Evolutionary conservation across 2,329 filamentous ascomycete genomes (phyloP).

Genomic region (Basipetospora chlamydospora): DNA sequence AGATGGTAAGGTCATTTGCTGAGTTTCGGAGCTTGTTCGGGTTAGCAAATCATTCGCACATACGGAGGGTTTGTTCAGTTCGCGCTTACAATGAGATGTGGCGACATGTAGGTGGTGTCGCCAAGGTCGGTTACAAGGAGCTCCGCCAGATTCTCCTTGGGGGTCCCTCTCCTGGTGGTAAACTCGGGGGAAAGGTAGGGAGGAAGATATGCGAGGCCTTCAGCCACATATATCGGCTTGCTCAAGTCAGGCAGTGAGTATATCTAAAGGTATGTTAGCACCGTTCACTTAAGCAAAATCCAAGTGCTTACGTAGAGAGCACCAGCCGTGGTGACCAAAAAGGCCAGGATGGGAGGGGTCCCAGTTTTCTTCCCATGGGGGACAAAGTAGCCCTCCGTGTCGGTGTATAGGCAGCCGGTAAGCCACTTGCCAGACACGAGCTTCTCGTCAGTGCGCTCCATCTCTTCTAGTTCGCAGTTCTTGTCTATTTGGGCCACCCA

Average conservation of each 20-base stretch:
- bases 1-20: slow-evolving; percentile 73
- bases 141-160: slow-evolving; percentile 62
- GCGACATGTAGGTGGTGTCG: slow-evolving; percentile 51
- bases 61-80: not conserved
- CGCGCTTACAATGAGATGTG: slow-evolving; percentile 63
- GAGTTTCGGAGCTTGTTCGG: slow-evolving; percentile 52
- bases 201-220: slow-evolving; percentile 65
- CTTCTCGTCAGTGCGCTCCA: slow-evolving; percentile 47
- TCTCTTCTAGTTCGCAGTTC: slow-evolving; percentile 72
- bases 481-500: slow-evolving; percentile 59
- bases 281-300: not conserved
- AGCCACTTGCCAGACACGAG: slow-evolving; percentile 57
- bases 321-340: slow-evolving; percentile 62
- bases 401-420: slow-evolving; percentile 71
- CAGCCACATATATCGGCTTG: slow-evolving; percentile 57
- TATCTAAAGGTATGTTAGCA: slow-evolving; percentile 34
- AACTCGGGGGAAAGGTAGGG: slow-evolving; percentile 61
- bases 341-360: slow-evolving; percentile 48
- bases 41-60: slow-evolving; percentile 5
- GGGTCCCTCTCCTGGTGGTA: slow-evolving; percentile 50
- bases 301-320: slow-evolving; percentile 50
- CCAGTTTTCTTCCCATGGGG: slow-evolving; percentile 24
- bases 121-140: slow-evolving; percentile 76
- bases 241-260: slow-evolving; percentile 63
- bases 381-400: slow-evolving; percentile 42